phyloP scores from a whole-genome alignment of 1,284 basidiomycete genomes.

The Malassezia equina region DNA sequence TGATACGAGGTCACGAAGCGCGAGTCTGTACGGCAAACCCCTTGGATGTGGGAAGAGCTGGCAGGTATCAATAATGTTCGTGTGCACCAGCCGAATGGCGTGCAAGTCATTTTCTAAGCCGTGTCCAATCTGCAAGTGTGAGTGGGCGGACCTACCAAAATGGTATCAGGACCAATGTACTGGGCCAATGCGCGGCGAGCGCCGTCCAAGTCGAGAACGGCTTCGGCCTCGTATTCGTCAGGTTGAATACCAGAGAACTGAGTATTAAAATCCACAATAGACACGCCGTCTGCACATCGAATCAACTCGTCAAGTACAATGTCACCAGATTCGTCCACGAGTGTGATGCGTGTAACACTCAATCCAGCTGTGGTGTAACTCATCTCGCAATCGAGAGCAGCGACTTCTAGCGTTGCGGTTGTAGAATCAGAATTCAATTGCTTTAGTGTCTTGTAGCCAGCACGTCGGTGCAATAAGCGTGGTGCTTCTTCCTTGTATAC shows the following conservation, averaged over 20 bases:
- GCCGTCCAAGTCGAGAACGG: constrained; percentile 22
- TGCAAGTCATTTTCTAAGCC: constrained; percentile 42
- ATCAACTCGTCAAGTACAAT: constrained; percentile 36
- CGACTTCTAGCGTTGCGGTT: constrained; percentile 23
- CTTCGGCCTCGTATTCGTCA: constrained; percentile 25
- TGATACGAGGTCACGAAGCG: constrained; percentile 31
- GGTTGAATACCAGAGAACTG: constrained; percentile 39
- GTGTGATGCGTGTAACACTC: constrained; percentile 35
- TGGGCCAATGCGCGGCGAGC: constrained; percentile 26
- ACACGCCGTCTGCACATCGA: constrained; percentile 19
- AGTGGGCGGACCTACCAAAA: constrained; percentile 19
- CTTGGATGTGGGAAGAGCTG: constrained; percentile 37
- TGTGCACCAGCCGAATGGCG: constrained; percentile 35
- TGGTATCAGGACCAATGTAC: constrained; percentile 31
- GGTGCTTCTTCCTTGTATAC: constrained; percentile 39
- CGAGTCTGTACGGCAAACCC: constrained; percentile 38
- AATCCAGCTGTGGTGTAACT: constrained; percentile 41
- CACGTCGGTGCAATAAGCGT: constrained; percentile 29
- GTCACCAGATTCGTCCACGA: constrained; percentile 36
- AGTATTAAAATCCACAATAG: constrained; percentile 40
- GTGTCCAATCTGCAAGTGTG: constrained; percentile 25
- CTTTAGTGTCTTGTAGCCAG: constrained; percentile 26
- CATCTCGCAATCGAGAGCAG: constrained; percentile 43
- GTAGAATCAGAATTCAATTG: constrained; percentile 4
- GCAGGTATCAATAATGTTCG: constrained; percentile 33